A percentile compares a stretch with the other conserved stretches of the same genome.
Conservation (phyloP, 75 land plant genomes). For the Pinus tabuliformis region DNA sequence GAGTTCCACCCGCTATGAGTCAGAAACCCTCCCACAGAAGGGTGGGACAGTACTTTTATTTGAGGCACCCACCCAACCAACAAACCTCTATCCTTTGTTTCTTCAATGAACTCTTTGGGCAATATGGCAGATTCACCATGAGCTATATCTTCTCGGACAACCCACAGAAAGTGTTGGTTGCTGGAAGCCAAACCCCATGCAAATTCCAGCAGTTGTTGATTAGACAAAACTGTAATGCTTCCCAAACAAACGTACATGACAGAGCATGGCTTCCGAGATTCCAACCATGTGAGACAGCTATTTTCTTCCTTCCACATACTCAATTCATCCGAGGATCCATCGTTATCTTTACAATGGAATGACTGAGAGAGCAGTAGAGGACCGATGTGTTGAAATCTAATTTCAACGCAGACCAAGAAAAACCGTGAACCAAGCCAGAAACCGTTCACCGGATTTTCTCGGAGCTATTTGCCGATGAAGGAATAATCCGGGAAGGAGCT, state of each 20-base stretch:
- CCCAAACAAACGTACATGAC: constrained; percentile 49
- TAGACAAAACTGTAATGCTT: constrained; percentile 2
- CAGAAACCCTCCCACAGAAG: constrained; percentile 52
- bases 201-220: constrained; percentile 17
- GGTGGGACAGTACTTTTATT: constrained; percentile 50
- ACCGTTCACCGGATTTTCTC: no score
- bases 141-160: constrained; percentile 4
- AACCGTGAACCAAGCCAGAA: no score
- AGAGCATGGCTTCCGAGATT: constrained; percentile 17
- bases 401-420: no score
- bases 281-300: constrained; percentile 37
- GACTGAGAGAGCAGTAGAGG: constrained; percentile 1
- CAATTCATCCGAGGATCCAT: constrained; percentile 3
- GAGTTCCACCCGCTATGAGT: constrained; percentile 92
- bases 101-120: constrained; percentile 13
- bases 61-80: constrained; percentile 75
- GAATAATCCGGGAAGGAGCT: no score
- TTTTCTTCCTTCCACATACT: constrained; percentile 3
- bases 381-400: no score
- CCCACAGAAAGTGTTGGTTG: constrained; percentile 37
- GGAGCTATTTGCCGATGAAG: no score
- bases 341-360: not conserved
- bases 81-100: constrained; percentile 28
- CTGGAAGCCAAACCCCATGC: constrained; percentile 1
- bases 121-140: constrained; percentile 19